Evolutionary conservation across 140 eudicot genomes (phyloP).

Genomic region (Stevia rebaudiana): DNA sequence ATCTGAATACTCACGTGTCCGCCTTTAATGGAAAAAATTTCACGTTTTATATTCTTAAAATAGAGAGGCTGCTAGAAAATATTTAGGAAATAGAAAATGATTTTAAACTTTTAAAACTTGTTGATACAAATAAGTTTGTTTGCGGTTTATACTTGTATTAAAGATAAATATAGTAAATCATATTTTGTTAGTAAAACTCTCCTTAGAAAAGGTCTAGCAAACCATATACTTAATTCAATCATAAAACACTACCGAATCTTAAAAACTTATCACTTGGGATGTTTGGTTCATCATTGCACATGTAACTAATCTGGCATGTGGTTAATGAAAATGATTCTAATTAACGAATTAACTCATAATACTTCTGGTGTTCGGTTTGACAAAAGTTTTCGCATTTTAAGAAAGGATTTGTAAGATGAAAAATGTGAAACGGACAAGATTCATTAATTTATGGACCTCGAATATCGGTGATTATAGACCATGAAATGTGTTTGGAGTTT

Average conservation of each 20-base stretch:
- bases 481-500: conserved; percentile 19
- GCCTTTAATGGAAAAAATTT: too few relatives aligned
- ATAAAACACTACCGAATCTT: conserved; percentile 7
- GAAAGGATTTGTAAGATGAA: background rate
- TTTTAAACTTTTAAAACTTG: too few relatives aligned
- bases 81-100: too few relatives aligned
- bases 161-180: too few relatives aligned
- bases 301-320: conserved; percentile 5
- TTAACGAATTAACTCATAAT: background rate
- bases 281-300: too few relatives aligned
- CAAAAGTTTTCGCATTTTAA: background rate
- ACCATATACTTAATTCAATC: too few relatives aligned
- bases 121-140: too few relatives aligned
- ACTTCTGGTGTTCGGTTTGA: background rate
- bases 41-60: too few relatives aligned
- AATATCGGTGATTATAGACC: conserved; percentile 11
- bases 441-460: conserved; percentile 19
- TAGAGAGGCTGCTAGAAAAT: too few relatives aligned
- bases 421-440: conserved; percentile 10
- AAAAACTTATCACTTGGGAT: conserved; percentile 3
- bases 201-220: too few relatives aligned
- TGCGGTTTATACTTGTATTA: too few relatives aligned
- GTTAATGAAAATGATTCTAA: background rate
- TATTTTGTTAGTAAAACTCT: too few relatives aligned
- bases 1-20: conserved; percentile 7